Evolutionary conservation across 1,284 basidiomycete species (phyloP).

Genomic region (Paramarasmius palmivorus): DNA sequence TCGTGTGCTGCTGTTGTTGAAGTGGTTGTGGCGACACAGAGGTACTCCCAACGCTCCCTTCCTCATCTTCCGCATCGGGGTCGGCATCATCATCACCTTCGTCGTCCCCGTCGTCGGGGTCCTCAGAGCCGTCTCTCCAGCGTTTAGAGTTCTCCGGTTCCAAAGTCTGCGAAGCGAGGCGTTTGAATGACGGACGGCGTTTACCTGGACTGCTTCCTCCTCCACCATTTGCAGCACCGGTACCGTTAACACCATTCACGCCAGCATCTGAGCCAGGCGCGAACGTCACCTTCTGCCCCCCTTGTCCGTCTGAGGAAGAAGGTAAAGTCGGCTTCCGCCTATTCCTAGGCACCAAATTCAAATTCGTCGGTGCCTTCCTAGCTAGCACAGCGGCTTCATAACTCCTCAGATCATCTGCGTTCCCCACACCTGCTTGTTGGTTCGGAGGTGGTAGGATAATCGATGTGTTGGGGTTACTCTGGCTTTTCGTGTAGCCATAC

Average conservation of each 20-base stretch:
- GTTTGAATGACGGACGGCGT: constrained; percentile 66
- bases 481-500: too few species aligned
- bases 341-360: constrained; percentile 42
- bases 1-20: not conserved
- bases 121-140: constrained; percentile 31
- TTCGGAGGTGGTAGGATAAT: not conserved
- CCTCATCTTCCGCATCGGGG: constrained; percentile 12
- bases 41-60: not conserved
- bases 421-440: constrained; percentile 33
- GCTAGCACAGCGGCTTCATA: constrained; percentile 78
- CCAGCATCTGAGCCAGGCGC: too few species aligned
- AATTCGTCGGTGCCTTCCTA: constrained; percentile 55
- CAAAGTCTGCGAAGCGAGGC: constrained; percentile 68
- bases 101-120: constrained; percentile 24
- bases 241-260: not conserved
- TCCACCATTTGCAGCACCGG: constrained; percentile 17
- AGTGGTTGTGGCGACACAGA: too few species aligned
- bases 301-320: constrained; percentile 10
- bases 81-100: constrained; percentile 24
- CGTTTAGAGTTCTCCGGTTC: constrained; percentile 59
- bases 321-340: constrained; percentile 24
- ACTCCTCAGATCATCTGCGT: constrained; percentile 60
- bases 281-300: too few species aligned
- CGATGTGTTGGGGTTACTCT: too few species aligned
- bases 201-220: constrained; percentile 22